Base-by-base conservation (phyloP, 2,329 filamentous ascomycete species). In the Calonectria hongkongensis region DNA sequence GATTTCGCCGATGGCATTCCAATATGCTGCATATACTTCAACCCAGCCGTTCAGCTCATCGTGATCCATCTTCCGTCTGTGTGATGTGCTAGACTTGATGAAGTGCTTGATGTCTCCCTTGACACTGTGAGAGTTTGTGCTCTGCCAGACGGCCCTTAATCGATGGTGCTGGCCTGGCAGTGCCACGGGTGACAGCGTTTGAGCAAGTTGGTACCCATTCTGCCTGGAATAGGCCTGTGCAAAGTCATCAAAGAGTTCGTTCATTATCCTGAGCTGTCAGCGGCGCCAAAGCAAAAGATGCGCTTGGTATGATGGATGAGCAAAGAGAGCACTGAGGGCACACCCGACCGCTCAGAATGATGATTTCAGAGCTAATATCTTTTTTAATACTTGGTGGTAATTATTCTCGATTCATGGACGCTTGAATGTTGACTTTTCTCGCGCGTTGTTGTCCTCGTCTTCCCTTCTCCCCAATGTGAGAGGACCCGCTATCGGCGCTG, bases 11-110 rank as follows among this genome's bases (percentile, higher is more conserved):
- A 94, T 85, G 28, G 94, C 94, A 79, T 94, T 95, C 95, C 96
- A 98, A 81, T 96, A 98, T 25, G 91, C 88, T 43, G 89, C 87
- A 81, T 96, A 98, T 36, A 98, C 92, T 47, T 98, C 96, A 0
- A 93, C 88, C 97, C 97, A 99, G n/a, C 92, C 93, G 71, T 89
- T 90, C 28, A 91, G 87, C 85, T 98, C 95, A 48, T 92, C 89
- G 48, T 91, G 88, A n/a, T 88, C 86, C 28, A 95, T 82, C 66
- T 87, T 89, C 36, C 86, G 84, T 36, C 87, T 86, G 71, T 86
- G 88, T 30, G 87, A 85, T 68, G 88, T 89, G 77, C 88, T 91
- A 76, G 93, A 91, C 71, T 87, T 86, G 72, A 96, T 90, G 70
- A 97, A 89, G 80, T 94, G 92, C 70, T 92, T 92, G 67, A 98